phyloP scores from a whole-genome alignment of 2,329 filamentous ascomycete species.

The Phoma herbarum region DNA sequence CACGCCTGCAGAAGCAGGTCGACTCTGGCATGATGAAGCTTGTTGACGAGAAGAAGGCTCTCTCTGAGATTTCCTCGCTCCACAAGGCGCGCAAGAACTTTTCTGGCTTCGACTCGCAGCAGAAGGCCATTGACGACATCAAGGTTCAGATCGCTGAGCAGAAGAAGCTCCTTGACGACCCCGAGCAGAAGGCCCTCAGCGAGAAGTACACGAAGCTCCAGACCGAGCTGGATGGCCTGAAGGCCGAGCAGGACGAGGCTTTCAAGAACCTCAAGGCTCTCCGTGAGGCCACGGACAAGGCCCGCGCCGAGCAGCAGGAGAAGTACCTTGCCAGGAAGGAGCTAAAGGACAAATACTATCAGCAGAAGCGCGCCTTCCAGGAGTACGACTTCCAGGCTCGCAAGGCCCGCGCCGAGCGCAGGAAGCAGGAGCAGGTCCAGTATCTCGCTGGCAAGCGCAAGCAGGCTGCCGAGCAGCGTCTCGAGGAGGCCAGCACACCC shows the following conservation, averaged over 20 bases:
- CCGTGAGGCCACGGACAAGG: conserved; percentile 83
- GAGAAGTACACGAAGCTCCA: conserved; percentile 87
- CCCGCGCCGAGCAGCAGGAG: conserved; percentile 85
- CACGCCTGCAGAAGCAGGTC: conserved; percentile 81
- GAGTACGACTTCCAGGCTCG: conserved; percentile 85
- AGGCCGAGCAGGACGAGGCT: conserved; percentile 88
- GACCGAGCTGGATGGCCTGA: conserved; percentile 87
- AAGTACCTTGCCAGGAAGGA: conserved; percentile 84
- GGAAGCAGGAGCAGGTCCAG: conserved; percentile 80
- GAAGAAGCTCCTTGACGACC: conserved; percentile 88
- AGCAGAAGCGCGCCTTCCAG: conserved; percentile 80
- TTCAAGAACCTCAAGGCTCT: conserved; percentile 88
- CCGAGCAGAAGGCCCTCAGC: conserved; percentile 85
- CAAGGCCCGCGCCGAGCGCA: conserved; percentile 77
- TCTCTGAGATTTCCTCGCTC: conserved; percentile 81
- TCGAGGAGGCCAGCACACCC: conserved; percentile 82
- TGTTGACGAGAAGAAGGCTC: conserved; percentile 95
- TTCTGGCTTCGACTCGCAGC: conserved; percentile 79
- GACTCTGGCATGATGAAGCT: conserved; percentile 91
- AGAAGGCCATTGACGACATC: conserved; percentile 89
- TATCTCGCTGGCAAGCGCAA: conserved; percentile 76
- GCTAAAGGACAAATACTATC: conserved; percentile 89
- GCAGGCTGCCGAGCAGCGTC: conserved; percentile 77
- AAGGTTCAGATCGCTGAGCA: conserved; percentile 88
- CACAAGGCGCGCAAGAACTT: conserved; percentile 94